Evolutionary conservation across 345 rosid species (phyloP).

Genomic region (Citrus australasica): DNA sequence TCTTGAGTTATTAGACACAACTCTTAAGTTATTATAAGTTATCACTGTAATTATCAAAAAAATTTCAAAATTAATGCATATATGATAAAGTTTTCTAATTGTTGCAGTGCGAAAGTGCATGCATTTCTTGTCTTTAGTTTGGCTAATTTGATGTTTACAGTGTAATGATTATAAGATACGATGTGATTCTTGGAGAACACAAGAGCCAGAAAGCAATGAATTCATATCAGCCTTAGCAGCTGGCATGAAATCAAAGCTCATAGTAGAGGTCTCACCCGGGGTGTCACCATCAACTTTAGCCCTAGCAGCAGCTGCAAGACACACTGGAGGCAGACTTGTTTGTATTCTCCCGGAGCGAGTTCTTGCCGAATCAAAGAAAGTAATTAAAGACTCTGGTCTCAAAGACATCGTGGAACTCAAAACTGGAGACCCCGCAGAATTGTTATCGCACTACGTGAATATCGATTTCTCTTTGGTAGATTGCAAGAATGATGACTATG

Average conservation of each 20-base stretch:
- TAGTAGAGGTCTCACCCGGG: conserved; percentile 37
- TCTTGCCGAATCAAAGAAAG: conserved; percentile 26
- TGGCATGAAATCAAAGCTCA: conserved; percentile 38
- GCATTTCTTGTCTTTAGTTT: no score
- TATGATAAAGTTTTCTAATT: no score
- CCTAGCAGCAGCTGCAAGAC: conserved; percentile 50
- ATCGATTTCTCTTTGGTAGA: conserved; percentile 42
- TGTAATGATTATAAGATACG: conserved; percentile 21
- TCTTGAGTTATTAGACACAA: no score
- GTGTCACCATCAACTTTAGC: conserved; percentile 44
- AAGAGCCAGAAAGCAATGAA: conserved; percentile 41
- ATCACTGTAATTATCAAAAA: no score
- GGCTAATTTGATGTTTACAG: conserved; percentile 7
- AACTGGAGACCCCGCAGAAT: conserved; percentile 38
- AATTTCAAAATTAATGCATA: no score
- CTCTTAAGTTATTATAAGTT: no score
- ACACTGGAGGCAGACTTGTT: conserved; percentile 37
- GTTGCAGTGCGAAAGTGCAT: no score
- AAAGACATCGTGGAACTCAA: conserved; percentile 38
- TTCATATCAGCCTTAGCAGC: conserved; percentile 58
- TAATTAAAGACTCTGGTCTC: conserved; percentile 32
- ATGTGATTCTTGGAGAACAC: conserved; percentile 17
- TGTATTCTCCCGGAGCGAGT: conserved; percentile 41
- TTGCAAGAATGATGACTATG: conserved; percentile 33
- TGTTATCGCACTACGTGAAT: conserved; percentile 27